phyloP scores from a whole-genome alignment of 192 early-diverging fungal genomes.

The Coemansia pectinata region DNA sequence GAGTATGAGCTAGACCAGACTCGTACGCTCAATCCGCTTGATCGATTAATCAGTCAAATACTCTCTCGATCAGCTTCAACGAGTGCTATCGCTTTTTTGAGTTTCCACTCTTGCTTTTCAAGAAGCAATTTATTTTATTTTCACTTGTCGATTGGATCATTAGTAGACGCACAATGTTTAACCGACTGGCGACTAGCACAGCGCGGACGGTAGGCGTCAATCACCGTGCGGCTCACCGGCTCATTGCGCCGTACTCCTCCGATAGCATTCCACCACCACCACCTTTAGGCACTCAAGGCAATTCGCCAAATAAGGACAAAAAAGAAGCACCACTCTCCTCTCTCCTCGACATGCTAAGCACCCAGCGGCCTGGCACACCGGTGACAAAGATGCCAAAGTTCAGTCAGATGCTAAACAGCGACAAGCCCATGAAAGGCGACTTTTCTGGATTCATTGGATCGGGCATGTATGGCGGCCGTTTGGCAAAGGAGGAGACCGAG shows the following conservation, averaged over 20 bases:
- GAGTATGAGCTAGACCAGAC: no score
- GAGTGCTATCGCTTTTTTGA: not conserved
- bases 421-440: constrained; percentile 15
- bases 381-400: not conserved
- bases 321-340: constrained; percentile 4
- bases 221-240: not conserved
- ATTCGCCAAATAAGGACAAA: not conserved
- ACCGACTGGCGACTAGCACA: not conserved
- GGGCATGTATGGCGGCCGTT: constrained; percentile 7
- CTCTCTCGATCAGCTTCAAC: no score
- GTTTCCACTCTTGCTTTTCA: not conserved
- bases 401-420: not conserved
- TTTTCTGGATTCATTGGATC: constrained; percentile 16
- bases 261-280: not conserved
- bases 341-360: constrained; percentile 19
- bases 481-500: not conserved
- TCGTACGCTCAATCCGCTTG: no score
- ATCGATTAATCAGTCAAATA: no score
- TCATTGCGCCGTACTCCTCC: not conserved
- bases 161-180: not conserved
- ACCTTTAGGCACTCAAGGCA: not conserved
- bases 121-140: not conserved
- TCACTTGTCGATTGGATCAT: not conserved
- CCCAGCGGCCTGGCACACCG: not conserved
- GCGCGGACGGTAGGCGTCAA: not conserved